Evolutionary conservation across 208 protist species (phyloP).

Genomic region (Vickermania ingenoplastis): DNA sequence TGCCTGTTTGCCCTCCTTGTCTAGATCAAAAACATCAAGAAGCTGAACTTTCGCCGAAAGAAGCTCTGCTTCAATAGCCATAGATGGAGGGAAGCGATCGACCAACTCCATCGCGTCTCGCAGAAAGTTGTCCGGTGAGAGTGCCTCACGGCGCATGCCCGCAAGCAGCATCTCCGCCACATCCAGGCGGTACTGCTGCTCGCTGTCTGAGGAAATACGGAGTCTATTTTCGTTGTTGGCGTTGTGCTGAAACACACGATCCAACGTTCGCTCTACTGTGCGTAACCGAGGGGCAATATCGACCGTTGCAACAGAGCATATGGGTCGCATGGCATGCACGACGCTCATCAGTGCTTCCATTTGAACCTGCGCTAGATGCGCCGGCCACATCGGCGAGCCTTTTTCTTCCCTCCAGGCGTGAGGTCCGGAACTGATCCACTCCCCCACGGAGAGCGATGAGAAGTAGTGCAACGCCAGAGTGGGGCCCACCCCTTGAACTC

Average conservation of each 20-base stretch:
- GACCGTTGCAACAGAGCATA: neutral
- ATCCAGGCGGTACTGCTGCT: slow-evolving; percentile 20
- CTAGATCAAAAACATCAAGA: slow-evolving; percentile 46
- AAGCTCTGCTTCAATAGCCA: slow-evolving; percentile 65
- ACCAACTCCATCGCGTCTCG: slow-evolving; percentile 50
- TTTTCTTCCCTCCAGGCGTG: neutral
- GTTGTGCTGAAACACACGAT: slow-evolving; percentile 65
- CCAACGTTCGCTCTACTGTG: slow-evolving; percentile 31
- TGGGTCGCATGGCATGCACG: neutral
- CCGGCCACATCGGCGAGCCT: neutral
- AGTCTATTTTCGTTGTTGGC: slow-evolving; percentile 51
- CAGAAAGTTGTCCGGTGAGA: slow-evolving; percentile 53
- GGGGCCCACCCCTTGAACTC: neutral
- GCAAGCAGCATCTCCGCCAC: slow-evolving; percentile 39
- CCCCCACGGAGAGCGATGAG: neutral
- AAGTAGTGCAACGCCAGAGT: neutral
- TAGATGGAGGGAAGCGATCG: slow-evolving; percentile 43
- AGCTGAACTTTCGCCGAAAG: slow-evolving; percentile 57
- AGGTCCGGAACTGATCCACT: neutral
- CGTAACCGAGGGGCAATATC: slow-evolving; percentile 11
- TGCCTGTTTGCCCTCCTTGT: slow-evolving; percentile 30
- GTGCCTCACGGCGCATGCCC: slow-evolving; percentile 43
- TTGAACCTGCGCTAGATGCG: neutral
- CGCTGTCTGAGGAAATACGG: slow-evolving; percentile 12
- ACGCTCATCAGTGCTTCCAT: neutral